Evolutionary conservation across 2,329 filamentous ascomycete species (phyloP), one percentile per base, ranked within the genome.

Genomic region (Amylocarpus encephaloides): DNA sequence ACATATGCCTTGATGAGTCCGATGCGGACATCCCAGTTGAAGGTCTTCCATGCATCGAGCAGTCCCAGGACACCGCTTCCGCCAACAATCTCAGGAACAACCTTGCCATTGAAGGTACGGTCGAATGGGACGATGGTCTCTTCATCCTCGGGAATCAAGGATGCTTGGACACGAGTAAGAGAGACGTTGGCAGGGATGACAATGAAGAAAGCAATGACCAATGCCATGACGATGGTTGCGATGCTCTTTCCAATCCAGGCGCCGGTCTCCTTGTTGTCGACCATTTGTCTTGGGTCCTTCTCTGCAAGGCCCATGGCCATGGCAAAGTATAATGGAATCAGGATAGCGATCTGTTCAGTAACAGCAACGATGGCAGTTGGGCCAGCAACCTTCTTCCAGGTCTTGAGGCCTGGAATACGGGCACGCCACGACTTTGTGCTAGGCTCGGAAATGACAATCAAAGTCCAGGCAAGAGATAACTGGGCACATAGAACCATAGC

Each of bases 111-210:
- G 63, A 94, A 94, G 29, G 84, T 85, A 57, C 90, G 86, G 73
- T 97, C 92, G 62, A 97, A 95, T 30, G 88, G 85, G 33, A 97
- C 83, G 57, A 96, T 86, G 22, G 88, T 82, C 70, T 94, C 85
- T 58, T 90, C 79, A 15, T 88, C 83, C 52, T 88, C 84, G 0
- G 89, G 80, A 2, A 97, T 80, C 60, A 95, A 82, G 43, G 88
- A 92, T 6, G 91, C 90, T 66, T 95, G 89, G 33, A 95, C 83
- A 55, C 92, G 88, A 58, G 86, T 76, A 52, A 95, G 80, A 18
- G 88, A 79, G 30, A 92, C 86, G 52, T 80, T 77, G 35, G 88
- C 80, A 15, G 92, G 91, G 50, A 96, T 77, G 55, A 88, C 74
- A 52, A 91, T 68, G 49, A 89, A 69, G 39, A 85, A 68, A 49